phyloP scores from a whole-genome alignment of 176 grass and related monocot genomes.

The Aegilops umbellulata region DNA sequence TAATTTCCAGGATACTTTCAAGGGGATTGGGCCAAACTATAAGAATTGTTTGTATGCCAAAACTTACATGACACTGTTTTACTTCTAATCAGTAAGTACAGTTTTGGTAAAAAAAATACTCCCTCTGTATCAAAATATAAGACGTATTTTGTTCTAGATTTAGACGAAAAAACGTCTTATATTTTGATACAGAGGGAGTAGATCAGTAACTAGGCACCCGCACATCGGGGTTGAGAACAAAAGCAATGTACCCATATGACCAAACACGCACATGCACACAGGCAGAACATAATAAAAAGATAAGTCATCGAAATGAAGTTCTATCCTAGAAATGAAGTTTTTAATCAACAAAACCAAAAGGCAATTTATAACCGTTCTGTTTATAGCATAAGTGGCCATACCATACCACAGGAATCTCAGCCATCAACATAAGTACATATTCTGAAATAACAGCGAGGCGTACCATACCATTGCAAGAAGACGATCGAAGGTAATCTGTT shows the following conservation, averaged over 20 bases:
- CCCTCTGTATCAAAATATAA: too few species aligned
- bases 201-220: background rate
- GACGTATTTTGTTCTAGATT: too few species aligned
- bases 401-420: too few species aligned
- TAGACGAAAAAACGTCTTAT: too few species aligned
- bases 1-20: constrained; percentile 2
- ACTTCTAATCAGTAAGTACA: background rate
- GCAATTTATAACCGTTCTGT: background rate
- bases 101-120: background rate
- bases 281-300: background rate
- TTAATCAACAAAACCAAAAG: constrained; percentile 3
- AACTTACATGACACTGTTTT: constrained; percentile 21
- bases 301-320: background rate
- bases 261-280: background rate
- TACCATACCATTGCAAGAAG: constrained; percentile 78
- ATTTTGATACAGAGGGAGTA: background rate
- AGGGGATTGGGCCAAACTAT: background rate
- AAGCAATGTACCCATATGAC: background rate
- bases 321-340: background rate
- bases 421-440: background rate
- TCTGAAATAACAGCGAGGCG: constrained; percentile 1
- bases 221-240: background rate
- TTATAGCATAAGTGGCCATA: background rate
- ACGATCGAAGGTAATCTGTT: constrained; percentile 69
- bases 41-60: background rate